phyloP scores from a whole-genome alignment of 2,329 filamentous ascomycete species.

The Davidsoniella neocaledoniae region DNA sequence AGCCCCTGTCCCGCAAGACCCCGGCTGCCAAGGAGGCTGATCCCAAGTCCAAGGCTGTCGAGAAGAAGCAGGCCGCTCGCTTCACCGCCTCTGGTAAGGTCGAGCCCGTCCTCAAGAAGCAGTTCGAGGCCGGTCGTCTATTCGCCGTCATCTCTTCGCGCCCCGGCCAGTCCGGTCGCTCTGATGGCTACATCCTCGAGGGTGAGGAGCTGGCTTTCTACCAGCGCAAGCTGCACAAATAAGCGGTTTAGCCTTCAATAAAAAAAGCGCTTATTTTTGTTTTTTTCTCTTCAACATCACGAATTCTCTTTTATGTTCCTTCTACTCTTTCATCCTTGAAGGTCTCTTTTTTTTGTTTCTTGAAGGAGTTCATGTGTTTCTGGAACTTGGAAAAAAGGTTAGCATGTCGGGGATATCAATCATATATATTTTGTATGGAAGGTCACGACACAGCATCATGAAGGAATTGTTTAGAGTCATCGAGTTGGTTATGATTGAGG shows the following conservation, averaged over 20 bases:
- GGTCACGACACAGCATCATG: no score
- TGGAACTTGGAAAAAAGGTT: neutral
- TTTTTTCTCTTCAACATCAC: constrained; percentile 3
- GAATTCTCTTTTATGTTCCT: neutral
- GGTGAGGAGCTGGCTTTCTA: constrained; percentile 99
- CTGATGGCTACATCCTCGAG: constrained; percentile 96
- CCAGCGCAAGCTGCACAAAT: constrained; percentile 99
- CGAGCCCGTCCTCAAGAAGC: constrained; percentile 80
- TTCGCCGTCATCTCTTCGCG: constrained; percentile 85
- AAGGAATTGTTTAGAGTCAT: neutral
- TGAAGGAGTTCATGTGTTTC: neutral
- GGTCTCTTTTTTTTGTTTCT: neutral
- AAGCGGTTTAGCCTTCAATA: constrained; percentile 27
- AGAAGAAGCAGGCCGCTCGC: constrained; percentile 92
- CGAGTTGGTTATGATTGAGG: no score
- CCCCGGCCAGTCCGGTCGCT: constrained; percentile 91
- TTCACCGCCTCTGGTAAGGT: constrained; percentile 79
- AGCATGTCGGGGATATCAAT: neutral
- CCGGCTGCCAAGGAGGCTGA: constrained; percentile 64
- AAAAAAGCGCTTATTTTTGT: constrained; percentile 2
- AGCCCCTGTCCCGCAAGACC: constrained; percentile 70
- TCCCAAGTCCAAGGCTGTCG: constrained; percentile 90
- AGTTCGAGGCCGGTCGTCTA: constrained; percentile 98
- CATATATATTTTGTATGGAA: neutral
- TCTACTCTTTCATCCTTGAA: no score